These are phyloP conservation scores for Venturiaceae sp. DNA, from an alignment of 2,329 filamentous ascomycete species.

Conservation along the genomic window DNA sequence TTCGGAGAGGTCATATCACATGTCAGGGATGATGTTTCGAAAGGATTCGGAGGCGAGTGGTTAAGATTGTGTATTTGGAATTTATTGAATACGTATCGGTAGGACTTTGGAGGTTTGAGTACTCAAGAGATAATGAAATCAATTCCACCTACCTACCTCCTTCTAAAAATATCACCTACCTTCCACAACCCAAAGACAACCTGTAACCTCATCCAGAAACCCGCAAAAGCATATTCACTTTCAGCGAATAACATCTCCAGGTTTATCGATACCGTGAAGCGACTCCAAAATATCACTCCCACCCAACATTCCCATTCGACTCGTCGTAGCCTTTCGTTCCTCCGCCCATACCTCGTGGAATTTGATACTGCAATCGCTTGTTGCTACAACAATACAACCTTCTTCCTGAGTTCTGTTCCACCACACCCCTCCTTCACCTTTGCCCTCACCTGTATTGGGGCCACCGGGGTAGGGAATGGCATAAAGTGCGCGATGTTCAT, in stretches of 20 bases:
- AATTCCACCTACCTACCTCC: neutral
- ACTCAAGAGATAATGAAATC: neutral
- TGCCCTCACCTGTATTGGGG: conserved; percentile 27
- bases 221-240: neutral
- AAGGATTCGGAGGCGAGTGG: too few relatives aligned
- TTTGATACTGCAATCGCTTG: conserved; percentile 84
- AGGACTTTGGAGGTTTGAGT: too few relatives aligned
- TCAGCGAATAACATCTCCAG: conserved; percentile 38
- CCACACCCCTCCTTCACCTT: conserved; percentile 43
- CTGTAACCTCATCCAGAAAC: neutral
- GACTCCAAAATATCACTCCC: conserved; percentile 80
- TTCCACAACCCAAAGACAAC: neutral
- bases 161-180: neutral
- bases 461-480: conserved; percentile 76
- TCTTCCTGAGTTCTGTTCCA: conserved; percentile 52
- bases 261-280: conserved; percentile 69
- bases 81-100: too few relatives aligned
- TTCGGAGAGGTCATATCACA: too few relatives aligned
- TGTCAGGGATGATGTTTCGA: too few relatives aligned
- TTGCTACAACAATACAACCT: conserved; percentile 82
- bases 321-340: conserved; percentile 35
- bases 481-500: conserved; percentile 70
- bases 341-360: conserved; percentile 93
- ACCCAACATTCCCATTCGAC: conserved; percentile 53
- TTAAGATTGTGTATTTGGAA: too few relatives aligned